Base-by-base conservation (phyloP, 225 moss, liverwort and hornwort genomes). In the Physcomitrellopsis africana region DNA sequence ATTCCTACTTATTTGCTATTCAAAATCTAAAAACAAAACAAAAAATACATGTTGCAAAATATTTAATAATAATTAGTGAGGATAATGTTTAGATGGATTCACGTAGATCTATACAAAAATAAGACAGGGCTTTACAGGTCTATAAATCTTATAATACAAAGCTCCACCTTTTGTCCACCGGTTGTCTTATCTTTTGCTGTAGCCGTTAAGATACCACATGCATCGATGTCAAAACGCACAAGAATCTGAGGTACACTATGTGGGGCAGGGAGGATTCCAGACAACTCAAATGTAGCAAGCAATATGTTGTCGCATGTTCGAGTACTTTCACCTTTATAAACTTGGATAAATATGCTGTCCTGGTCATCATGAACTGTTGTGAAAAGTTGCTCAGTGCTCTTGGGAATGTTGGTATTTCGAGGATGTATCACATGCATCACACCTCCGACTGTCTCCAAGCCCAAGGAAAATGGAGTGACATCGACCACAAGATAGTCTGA, bases 211-310 rank as follows among this genome's bases (percentile, higher is more conserved):
- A 80, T 76, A 29, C 79, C 79, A 16, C 56, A 10, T 15, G 76
- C 63, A 76, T 76, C 76, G 57, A 83, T 27, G 68, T 63, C 63
- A 41, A 83, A 83, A 23, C 76, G 76, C 58, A 83, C 79, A 19
- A 83, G 76, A 58, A 83, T 83, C 72, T 76, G 79, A 22, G 83
- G 79, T 6, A 72, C 68, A 32, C 79, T 79, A 76, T 58, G n/a
- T 12, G 83, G 76, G 46, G 76, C 76, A 76, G 68, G 72, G 45
- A 64, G 42, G 1, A 83, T 76, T 26, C 52, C 79, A 46, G 68
- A 32, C 16, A 83, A 72, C 51, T 83, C 83, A 51, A 83, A 51
- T 2, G 83, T 68, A 64, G 76, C 72, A 44, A 83, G 46, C 76
- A 83, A 37, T 48, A 63, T 15, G 63, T 79, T 83, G 27, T 67